Evolutionary conservation across 192 early-diverging fungal species (phyloP).

Genomic region (Backusella psychrophila): DNA sequence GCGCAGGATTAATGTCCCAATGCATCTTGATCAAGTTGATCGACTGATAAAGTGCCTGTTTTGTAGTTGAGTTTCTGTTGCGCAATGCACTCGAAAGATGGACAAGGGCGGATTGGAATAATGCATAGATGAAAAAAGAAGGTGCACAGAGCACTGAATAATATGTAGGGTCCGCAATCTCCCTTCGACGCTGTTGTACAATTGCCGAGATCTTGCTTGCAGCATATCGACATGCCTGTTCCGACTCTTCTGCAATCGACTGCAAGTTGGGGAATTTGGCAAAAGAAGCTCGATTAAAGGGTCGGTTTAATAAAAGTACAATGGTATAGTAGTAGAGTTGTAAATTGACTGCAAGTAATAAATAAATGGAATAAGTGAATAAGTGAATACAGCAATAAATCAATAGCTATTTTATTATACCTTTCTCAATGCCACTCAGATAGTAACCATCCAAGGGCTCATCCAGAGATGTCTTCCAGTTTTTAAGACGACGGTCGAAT

Average conservation of each 20-base stretch:
- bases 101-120: conserved; percentile 18
- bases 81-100: conserved; percentile 8
- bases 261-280: background rate
- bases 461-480: conserved; percentile 24
- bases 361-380: background rate
- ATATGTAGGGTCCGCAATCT: background rate
- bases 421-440: conserved; percentile 18
- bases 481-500: conserved; percentile 25
- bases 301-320: conserved; percentile 47
- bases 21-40: background rate
- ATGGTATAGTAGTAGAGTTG: conserved; percentile 43
- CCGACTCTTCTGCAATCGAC: conserved; percentile 12
- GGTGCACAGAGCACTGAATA: background rate
- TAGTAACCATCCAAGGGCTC: conserved; percentile 17
- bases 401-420: background rate
- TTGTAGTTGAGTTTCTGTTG: background rate
- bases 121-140: conserved; percentile 12
- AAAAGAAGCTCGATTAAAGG: conserved; percentile 29
- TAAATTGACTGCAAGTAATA: background rate
- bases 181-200: background rate
- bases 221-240: conserved; percentile 8
- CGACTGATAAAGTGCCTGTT: background rate
- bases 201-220: conserved; percentile 8
- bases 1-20: background rate
- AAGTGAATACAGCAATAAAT: too few relatives aligned